These are phyloP conservation scores for Aquilaria agallochum DNA, from an alignment of 441 rosid genomes.

Conservation along the genomic window DNA sequence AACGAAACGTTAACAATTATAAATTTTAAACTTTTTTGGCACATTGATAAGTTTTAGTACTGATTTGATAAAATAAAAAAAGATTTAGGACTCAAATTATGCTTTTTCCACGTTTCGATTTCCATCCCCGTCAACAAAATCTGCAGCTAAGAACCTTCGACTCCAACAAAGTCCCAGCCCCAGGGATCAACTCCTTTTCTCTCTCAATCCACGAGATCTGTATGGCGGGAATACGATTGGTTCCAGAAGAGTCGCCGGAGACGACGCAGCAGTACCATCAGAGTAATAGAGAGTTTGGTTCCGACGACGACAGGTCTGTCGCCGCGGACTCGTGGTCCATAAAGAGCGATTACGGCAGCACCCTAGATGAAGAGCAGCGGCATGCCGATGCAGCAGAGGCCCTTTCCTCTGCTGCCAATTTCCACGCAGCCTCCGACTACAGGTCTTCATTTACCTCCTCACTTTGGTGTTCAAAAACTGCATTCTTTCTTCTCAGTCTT, in stretches of 20 bases:
- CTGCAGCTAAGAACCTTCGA: no score
- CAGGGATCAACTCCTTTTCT: no score
- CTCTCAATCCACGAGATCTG: background rate
- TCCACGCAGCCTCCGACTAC: conserved; percentile 78
- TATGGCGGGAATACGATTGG: conserved; percentile 75
- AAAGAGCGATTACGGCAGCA: conserved; percentile 94
- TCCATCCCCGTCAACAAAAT: no score
- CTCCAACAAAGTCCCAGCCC: no score
- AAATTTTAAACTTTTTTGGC: no score
- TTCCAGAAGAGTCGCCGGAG: conserved; percentile 73
- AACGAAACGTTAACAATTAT: no score
- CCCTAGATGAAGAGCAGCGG: conserved; percentile 96
- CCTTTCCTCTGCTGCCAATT: conserved; percentile 72
- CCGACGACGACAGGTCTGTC: conserved; percentile 92
- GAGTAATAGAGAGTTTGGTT: conserved; percentile 47
- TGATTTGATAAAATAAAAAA: no score
- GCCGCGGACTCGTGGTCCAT: conserved; percentile 99
- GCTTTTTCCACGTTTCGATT: no score
- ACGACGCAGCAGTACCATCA: conserved; percentile 37
- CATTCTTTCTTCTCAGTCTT: background rate
- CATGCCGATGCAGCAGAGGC: conserved; percentile 94
- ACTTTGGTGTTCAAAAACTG: no score
- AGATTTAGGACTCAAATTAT: no score
- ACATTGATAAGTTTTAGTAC: no score
- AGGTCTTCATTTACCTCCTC: conserved; percentile 25